Conservation (phyloP, 352 stramenopile genomes). For the Pythium angustatum region DNA sequence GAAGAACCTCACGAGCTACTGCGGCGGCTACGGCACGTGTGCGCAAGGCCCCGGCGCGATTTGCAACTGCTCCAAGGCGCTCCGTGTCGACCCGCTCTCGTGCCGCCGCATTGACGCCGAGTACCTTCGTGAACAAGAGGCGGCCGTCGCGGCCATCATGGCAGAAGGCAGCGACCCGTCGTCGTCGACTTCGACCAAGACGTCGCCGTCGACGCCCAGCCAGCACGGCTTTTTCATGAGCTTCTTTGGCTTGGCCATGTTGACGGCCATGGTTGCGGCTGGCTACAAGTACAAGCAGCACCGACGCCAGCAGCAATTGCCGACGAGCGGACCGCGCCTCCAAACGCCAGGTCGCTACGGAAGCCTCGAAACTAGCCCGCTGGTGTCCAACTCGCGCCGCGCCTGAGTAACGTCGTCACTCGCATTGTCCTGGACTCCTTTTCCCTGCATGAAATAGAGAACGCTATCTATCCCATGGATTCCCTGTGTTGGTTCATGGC, state of each 20-base stretch:
- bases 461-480: conserved; percentile 2
- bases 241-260: conserved; percentile 21
- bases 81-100: conserved; percentile 46
- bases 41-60: conserved; percentile 50
- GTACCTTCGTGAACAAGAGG: conserved; percentile 29
- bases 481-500: background rate
- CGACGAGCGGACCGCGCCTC: conserved; percentile 24
- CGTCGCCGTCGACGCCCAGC: background rate
- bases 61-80: conserved; percentile 52
- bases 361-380: conserved; percentile 36
- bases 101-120: conserved; percentile 70
- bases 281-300: conserved; percentile 38
- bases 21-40: conserved; percentile 66
- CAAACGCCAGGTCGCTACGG: conserved; percentile 40
- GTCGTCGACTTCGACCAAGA: background rate
- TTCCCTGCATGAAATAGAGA: conserved; percentile 12
- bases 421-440: background rate
- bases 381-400: conserved; percentile 16
- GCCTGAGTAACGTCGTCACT: conserved; percentile 2
- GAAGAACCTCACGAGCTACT: conserved; percentile 60
- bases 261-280: conserved; percentile 23
- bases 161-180: conserved; percentile 7
- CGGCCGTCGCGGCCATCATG: conserved; percentile 10
- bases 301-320: conserved; percentile 32
- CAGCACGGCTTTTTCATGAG: conserved; percentile 1